Evolutionary conservation across 2,329 filamentous ascomycete species (phyloP).

Genomic region (Penicillium frequentans): DNA sequence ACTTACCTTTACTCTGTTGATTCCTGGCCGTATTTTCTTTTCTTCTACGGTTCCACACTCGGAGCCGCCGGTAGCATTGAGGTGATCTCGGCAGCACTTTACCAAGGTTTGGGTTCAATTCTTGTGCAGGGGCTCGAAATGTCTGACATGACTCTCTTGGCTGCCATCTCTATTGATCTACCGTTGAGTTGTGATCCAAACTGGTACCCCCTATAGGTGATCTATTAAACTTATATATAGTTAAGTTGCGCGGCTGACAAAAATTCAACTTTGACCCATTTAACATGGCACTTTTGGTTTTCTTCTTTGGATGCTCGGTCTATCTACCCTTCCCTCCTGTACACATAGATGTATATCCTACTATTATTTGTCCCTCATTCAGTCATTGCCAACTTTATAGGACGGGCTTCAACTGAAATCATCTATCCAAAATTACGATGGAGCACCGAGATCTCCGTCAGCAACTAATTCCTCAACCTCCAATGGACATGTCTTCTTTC

Average conservation of each 20-base stretch:
- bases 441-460: conserved; percentile 20
- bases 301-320: not conserved
- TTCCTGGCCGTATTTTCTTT: too few species aligned
- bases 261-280: conserved; percentile 8
- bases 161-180: conserved; percentile 4
- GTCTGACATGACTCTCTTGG: not conserved
- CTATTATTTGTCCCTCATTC: not conserved
- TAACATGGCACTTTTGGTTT: conserved; percentile 1
- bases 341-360: not conserved
- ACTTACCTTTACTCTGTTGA: not conserved
- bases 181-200: conserved; percentile 9
- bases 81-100: conserved; percentile 20
- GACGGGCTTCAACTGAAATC: conserved; percentile 19
- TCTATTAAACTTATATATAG: conserved; percentile 9
- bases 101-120: too few species aligned
- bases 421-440: conserved; percentile 14
- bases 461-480: conserved; percentile 19
- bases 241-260: conserved; percentile 4
- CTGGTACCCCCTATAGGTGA: not conserved
- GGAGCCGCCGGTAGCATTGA: conserved; percentile 22
- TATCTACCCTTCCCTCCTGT: not conserved
- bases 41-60: not conserved
- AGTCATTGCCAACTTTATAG: not conserved
- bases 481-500: conserved; percentile 22
- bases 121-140: not conserved